Conservation (phyloP, 73 alveolate species). For the Tetrahymena thermophila region DNA sequence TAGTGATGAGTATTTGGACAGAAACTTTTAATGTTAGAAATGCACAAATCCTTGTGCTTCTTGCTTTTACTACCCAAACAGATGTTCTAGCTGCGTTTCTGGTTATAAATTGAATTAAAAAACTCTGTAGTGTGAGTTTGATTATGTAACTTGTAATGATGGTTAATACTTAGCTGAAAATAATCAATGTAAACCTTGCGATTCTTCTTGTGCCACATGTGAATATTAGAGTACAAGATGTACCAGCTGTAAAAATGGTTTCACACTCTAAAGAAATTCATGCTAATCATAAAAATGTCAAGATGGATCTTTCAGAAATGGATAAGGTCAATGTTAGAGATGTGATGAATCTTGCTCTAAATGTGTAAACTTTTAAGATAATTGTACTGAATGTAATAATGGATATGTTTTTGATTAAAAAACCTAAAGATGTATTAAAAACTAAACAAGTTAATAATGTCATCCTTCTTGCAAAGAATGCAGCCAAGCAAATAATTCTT, state of each 20-base stretch:
- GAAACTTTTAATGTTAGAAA: neutral
- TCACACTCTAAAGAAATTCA: neutral
- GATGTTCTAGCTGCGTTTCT: neutral
- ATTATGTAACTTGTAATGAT: neutral
- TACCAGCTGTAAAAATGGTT: neutral
- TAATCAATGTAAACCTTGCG: neutral
- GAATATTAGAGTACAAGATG: neutral
- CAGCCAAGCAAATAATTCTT: neutral
- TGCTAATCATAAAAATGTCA: neutral
- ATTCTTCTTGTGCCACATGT: neutral
- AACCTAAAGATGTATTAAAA: neutral
- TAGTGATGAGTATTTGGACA: neutral
- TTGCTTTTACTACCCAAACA: neutral
- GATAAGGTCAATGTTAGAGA: neutral
- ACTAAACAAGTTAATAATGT: neutral
- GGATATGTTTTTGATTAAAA: neutral
- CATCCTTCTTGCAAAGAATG: neutral
- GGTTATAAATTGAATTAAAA: neutral
- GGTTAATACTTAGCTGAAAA: neutral
- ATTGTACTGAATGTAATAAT: neutral
- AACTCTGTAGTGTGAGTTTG: neutral
- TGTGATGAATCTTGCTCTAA: neutral
- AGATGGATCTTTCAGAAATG: neutral
- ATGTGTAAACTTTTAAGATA: neutral
- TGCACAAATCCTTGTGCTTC: neutral